These are phyloP conservation scores for Penicillium fuscoglaucum DNA, from an alignment of 2,329 filamentous ascomycete genomes.

Conservation along the genomic window DNA sequence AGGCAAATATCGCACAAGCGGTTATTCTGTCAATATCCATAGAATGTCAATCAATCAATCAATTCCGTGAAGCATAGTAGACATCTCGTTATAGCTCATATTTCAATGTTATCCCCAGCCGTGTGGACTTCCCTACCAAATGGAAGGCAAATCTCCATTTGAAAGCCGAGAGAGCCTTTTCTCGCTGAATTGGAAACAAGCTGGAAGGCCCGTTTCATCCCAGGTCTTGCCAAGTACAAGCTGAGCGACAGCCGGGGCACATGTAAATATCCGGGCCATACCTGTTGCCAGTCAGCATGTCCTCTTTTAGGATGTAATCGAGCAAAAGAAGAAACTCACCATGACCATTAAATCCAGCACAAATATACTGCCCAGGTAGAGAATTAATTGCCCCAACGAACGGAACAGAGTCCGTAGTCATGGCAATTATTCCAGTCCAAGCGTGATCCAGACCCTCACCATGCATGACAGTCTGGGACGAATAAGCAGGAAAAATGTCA, in stretches of 20 bases:
- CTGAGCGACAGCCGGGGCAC: slow-evolving; percentile 48
- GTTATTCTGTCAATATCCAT: background rate
- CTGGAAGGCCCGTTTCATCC: slow-evolving; percentile 41
- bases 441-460: slow-evolving; percentile 50
- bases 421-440: slow-evolving; percentile 52
- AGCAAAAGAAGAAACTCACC: slow-evolving; percentile 25
- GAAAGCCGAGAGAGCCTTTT: slow-evolving; percentile 26
- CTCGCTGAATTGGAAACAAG: slow-evolving; percentile 39
- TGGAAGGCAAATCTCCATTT: slow-evolving; percentile 17
- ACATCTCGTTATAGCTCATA: background rate
- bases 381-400: slow-evolving; percentile 47
- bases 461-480: slow-evolving; percentile 22
- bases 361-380: slow-evolving; percentile 49
- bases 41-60: background rate
- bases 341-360: slow-evolving; percentile 54
- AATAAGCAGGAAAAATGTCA: slow-evolving; percentile 35
- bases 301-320: background rate
- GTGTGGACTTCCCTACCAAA: slow-evolving; percentile 16
- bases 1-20: background rate
- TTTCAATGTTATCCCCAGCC: background rate
- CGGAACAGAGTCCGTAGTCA: slow-evolving; percentile 51
- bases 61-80: background rate
- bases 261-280: slow-evolving; percentile 51
- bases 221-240: slow-evolving; percentile 43
- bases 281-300: slow-evolving; percentile 12